phyloP scores from a whole-genome alignment of 2,329 filamentous ascomycete species.

The Diaporthe capsici region DNA sequence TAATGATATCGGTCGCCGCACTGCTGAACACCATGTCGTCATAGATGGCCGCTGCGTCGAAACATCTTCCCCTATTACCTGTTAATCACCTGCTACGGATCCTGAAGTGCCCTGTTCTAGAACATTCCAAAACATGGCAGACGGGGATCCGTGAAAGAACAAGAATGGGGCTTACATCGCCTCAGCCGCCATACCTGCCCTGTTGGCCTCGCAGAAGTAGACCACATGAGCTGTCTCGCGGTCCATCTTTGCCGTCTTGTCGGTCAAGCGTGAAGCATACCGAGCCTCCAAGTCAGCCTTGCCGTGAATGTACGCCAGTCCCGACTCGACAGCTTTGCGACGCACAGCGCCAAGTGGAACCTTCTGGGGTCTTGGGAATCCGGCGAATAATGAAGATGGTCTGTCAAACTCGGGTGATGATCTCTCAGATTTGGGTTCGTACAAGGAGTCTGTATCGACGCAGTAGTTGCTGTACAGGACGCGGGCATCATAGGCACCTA shows the following conservation, averaged over 20 bases:
- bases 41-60: conserved; percentile 27
- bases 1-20: conserved; percentile 22
- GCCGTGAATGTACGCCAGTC: neutral
- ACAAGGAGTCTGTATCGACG: conserved; percentile 14
- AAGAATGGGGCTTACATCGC: neutral
- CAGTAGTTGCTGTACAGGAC: conserved; percentile 33
- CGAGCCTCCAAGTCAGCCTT: conserved; percentile 12
- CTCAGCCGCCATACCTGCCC: conserved; percentile 29
- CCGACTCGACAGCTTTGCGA: conserved; percentile 24
- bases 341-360: conserved; percentile 19
- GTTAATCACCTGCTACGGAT: too few relatives aligned
- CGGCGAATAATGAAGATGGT: neutral
- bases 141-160: too few relatives aligned
- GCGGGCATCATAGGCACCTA: conserved; percentile 22
- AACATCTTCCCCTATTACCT: conserved; percentile 9
- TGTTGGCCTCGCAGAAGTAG: conserved; percentile 29
- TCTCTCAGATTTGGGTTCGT: neutral
- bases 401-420: neutral
- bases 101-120: too few relatives aligned
- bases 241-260: conserved; percentile 17
- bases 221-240: conserved; percentile 16
- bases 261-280: neutral
- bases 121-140: too few relatives aligned
- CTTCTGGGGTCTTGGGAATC: conserved; percentile 3
- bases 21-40: conserved; percentile 34